phyloP scores from a whole-genome alignment of 2,329 filamentous ascomycete species.

The Diaporthe amygdali region DNA sequence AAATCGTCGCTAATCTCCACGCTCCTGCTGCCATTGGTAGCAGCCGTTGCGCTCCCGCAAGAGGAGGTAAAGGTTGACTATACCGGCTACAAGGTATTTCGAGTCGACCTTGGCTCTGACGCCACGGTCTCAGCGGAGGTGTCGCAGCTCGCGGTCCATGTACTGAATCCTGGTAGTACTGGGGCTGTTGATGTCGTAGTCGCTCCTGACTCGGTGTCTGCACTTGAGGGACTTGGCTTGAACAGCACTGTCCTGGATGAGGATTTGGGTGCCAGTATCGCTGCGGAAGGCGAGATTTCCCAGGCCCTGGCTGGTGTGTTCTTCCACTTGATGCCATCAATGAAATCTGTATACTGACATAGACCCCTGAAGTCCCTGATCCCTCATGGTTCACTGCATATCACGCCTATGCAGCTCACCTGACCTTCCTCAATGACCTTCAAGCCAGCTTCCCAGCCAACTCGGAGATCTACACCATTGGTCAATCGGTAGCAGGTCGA shows the following conservation, averaged over 20 bases:
- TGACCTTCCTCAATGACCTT: conserved; percentile 52
- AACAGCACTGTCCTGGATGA: conserved; percentile 28
- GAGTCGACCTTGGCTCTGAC: conserved; percentile 42
- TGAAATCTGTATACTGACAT: neutral
- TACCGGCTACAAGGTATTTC: conserved; percentile 49
- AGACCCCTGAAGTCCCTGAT: conserved; percentile 40
- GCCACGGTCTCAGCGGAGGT: conserved; percentile 26
- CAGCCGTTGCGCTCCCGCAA: neutral
- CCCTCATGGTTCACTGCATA: conserved; percentile 58
- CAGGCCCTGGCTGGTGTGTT: neutral
- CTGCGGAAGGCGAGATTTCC: conserved; percentile 26
- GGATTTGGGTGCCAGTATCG: conserved; percentile 31
- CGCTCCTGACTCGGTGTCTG: conserved; percentile 30
- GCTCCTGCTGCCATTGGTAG: neutral
- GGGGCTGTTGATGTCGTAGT: conserved; percentile 30
- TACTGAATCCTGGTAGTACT: neutral
- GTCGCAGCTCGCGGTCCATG: neutral
- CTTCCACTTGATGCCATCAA: too few species aligned
- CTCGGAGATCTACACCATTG: conserved; percentile 52
- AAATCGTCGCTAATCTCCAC: neutral
- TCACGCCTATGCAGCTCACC: conserved; percentile 56
- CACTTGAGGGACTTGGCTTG: conserved; percentile 32
- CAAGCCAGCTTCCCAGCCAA: conserved; percentile 48
- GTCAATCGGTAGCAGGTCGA: conserved; percentile 50
- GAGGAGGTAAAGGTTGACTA: conserved; percentile 33